These are phyloP conservation scores for Drechslerella stenobrocha DNA, from an alignment of 2,329 filamentous ascomycete species.

Conservation along the genomic window DNA sequence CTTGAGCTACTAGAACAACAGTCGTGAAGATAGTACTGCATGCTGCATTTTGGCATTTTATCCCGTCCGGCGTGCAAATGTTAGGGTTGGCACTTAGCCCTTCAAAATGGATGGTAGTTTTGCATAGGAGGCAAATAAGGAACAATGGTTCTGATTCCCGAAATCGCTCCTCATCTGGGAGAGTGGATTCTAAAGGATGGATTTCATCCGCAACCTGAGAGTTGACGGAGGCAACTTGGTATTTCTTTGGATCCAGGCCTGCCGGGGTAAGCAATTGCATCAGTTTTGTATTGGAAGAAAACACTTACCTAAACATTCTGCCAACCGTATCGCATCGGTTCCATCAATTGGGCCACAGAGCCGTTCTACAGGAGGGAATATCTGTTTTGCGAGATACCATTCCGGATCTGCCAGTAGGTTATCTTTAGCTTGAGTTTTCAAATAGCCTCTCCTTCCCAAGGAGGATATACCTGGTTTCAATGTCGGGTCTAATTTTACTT, in stretches of 20 bases:
- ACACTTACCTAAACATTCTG: slow-evolving; percentile 72
- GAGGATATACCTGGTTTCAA: slow-evolving; percentile 67
- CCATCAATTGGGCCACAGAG: slow-evolving; percentile 93
- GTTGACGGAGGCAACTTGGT: slow-evolving; percentile 67
- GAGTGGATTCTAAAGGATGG: slow-evolving; percentile 88
- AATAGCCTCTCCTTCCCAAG: no score
- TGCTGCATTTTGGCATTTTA: slow-evolving; percentile 67
- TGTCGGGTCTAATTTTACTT: slow-evolving; percentile 75
- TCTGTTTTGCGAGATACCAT: slow-evolving; percentile 97
- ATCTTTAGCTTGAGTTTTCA: background rate
- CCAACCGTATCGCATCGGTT: slow-evolving; percentile 84
- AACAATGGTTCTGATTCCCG: slow-evolving; percentile 74
- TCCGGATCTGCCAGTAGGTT: slow-evolving; percentile 80
- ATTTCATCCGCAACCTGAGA: slow-evolving; percentile 62
- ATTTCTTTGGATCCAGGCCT: slow-evolving; percentile 82
- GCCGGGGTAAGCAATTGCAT: slow-evolving; percentile 7
- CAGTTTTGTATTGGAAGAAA: background rate
- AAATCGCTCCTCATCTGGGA: slow-evolving; percentile 88
- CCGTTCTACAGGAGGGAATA: slow-evolving; percentile 95
- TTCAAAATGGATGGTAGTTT: slow-evolving; percentile 71
- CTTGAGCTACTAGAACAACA: slow-evolving; percentile 78
- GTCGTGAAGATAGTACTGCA: slow-evolving; percentile 70
- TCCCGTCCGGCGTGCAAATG: slow-evolving; percentile 71
- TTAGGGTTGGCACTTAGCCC: slow-evolving; percentile 67
- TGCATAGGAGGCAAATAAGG: slow-evolving; percentile 81